Percentiles rank a stretch among this genome's conserved stretches.
phyloP scores from a whole-genome alignment of 1,284 basidiomycete genomes.

The Cutaneotrichosporon sp. region DNA sequence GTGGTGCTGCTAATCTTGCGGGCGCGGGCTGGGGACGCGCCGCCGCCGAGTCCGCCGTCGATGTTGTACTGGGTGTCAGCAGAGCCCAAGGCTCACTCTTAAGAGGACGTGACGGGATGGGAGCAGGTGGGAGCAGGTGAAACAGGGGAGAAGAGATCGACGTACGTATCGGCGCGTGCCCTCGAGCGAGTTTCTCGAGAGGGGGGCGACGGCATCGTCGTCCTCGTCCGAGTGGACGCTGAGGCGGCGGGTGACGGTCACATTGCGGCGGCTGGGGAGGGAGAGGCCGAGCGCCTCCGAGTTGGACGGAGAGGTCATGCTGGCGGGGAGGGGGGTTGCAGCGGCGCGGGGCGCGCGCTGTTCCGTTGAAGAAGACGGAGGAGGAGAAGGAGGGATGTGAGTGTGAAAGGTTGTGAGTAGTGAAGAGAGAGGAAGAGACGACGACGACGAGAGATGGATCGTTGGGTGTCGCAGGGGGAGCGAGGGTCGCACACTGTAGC shows the following conservation, averaged over 20 bases:
- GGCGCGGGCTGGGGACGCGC: not conserved
- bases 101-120: not conserved
- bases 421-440: conserved; percentile 4
- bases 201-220: conserved; percentile 22
- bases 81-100: not conserved
- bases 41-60: conserved; percentile 6
- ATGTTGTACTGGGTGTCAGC: conserved; percentile 16
- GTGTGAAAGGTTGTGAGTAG: no score
- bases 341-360: not conserved
- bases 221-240: conserved; percentile 23
- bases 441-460: no score
- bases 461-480: not conserved
- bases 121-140: not conserved
- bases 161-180: conserved; percentile 28
- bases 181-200: conserved; percentile 23
- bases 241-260: conserved; percentile 22
- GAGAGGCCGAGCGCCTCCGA: conserved; percentile 20
- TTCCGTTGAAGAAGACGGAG: not conserved
- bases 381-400: not conserved
- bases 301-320: conserved; percentile 20
- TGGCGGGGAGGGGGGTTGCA: conserved; percentile 3
- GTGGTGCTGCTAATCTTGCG: conserved; percentile 20
- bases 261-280: conserved; percentile 21
- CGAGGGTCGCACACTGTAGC: no score
- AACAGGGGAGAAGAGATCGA: not conserved